Evolutionary conservation across 2,329 filamentous ascomycete species (phyloP).

Genomic region (Aspergillus sojae): DNA sequence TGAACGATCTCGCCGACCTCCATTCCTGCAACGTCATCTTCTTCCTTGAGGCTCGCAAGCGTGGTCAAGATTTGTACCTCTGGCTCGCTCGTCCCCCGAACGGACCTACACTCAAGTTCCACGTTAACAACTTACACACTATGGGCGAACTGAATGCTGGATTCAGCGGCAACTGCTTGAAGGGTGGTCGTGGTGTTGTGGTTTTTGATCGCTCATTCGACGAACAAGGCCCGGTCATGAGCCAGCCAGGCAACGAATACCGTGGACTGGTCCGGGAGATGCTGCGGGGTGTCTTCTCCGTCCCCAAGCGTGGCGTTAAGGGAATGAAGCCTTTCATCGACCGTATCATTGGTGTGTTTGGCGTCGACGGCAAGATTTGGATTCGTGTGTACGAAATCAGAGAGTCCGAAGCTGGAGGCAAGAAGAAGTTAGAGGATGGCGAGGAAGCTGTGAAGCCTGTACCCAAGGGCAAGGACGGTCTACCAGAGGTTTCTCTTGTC

Average conservation of each 20-base stretch:
- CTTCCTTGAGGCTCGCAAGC: constrained; percentile 92
- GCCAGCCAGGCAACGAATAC: constrained; percentile 55
- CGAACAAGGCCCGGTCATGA: constrained; percentile 70
- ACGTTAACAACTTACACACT: constrained; percentile 71
- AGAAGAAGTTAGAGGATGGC: constrained; percentile 44
- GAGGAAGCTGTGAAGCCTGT: constrained; percentile 43
- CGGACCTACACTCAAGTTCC: constrained; percentile 67
- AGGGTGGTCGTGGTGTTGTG: constrained; percentile 86
- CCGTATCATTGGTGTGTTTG: constrained; percentile 88
- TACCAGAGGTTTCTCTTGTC: constrained; percentile 78
- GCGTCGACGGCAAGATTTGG: constrained; percentile 94
- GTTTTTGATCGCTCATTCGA: constrained; percentile 91
- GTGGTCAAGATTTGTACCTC: constrained; percentile 85
- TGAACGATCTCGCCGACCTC: constrained; percentile 75
- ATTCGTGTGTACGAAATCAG: constrained; percentile 91
- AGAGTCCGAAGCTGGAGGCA: constrained; percentile 70
- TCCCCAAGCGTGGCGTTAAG: constrained; percentile 76
- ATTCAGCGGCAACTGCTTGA: constrained; percentile 95
- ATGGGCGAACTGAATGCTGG: constrained; percentile 84
- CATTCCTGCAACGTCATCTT: constrained; percentile 95
- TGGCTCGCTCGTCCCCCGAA: constrained; percentile 93
- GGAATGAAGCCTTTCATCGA: constrained; percentile 97
- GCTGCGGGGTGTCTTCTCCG: constrained; percentile 86
- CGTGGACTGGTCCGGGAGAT: constrained; percentile 72
- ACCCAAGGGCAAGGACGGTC: constrained; percentile 52